Percentiles rank a stretch among this genome's conserved stretches.
Conservation (phyloP, 768 basidiomycete genomes). For the Ephemerocybe angulata region DNA sequence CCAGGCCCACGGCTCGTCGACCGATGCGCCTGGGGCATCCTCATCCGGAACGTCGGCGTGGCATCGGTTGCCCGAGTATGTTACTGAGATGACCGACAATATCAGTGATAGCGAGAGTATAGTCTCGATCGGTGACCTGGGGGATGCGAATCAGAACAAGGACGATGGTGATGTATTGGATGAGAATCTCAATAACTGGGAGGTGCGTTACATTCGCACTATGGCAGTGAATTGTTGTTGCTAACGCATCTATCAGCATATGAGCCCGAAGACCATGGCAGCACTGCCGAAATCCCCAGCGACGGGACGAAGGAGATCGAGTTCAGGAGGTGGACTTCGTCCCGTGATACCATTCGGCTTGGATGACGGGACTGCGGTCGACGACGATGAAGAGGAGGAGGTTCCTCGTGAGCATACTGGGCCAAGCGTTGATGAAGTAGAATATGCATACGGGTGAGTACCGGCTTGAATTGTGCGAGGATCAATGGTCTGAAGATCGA, state of each 20-base stretch:
- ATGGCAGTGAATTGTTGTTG: constrained; percentile 4
- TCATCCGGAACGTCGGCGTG: constrained; percentile 69
- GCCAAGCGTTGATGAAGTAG: constrained; percentile 86
- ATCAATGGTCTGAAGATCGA: no score
- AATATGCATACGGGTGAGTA: constrained; percentile 80
- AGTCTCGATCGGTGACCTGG: constrained; percentile 83
- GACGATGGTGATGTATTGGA: constrained; percentile 64
- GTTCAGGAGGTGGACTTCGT: constrained; percentile 78
- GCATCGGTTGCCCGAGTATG: constrained; percentile 77
- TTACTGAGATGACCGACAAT: constrained; percentile 75
- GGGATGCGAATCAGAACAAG: constrained; percentile 65
- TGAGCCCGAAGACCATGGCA: constrained; percentile 95
- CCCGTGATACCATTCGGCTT: constrained; percentile 74
- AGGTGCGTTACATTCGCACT: constrained; percentile 50
- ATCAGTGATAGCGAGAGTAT: constrained; percentile 96
- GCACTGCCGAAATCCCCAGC: constrained; percentile 90
- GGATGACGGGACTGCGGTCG: constrained; percentile 72
- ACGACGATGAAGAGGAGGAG: constrained; percentile 71
- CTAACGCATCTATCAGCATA: constrained; percentile 55
- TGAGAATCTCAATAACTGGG: constrained; percentile 93
- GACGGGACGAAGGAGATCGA: constrained; percentile 67
- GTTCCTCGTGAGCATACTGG: constrained; percentile 75
- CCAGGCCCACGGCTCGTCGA: no score
- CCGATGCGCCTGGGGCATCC: no score
- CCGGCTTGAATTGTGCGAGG: background rate